Evolutionary conservation across 2,329 filamentous ascomycete genomes (phyloP), one percentile per base, ranked within the genome.

Genomic region (Penicillium sp.): DNA sequence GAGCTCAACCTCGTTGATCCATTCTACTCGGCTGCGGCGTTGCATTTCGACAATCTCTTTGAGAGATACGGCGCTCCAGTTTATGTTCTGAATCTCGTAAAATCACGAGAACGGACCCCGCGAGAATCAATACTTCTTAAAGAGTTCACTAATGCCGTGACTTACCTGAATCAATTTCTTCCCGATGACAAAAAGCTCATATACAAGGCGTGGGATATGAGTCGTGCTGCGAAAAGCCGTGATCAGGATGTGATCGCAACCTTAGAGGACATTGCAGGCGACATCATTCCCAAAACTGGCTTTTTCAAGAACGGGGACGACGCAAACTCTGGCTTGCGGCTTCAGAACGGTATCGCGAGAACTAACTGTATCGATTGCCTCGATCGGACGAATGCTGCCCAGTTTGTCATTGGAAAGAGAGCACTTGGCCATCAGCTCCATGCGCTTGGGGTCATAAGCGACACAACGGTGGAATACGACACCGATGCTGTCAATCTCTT

Each of bases 281-380:
- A 90, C 22, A 89, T 97, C 0, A 78, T 99, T 37, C 81, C 80
- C 1, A 85, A 83, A 19, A 99, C 92, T 0, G 89, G 91, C 0
- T 95, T 99, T 72, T 99, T 99, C 68, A 90, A 90, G 52, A 97
- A 97, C 59, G 93, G 91, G 6, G 86, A 91, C 55, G 80, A 83
- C 29, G 77, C 78, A 2, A 82, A 82, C 33, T 80, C 80, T 16
- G 77, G 81, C 3, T 77, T 87, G 3, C 80, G 78, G 28, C 82
- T 93, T 1, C 93, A 99, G 66, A 95, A 95, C 57, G 93, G 93
- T 9, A 82, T 99, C 34, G 92, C 89, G 9, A 82, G 93, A 50
- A 99, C 93, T 1, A 99, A 99, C 65, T 99, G 93, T 68, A 97
- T 99, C 61, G 93, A 99, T 70, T 99, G 93, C 63, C 79, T 99